Evolutionary conservation across 768 basidiomycete species (phyloP).

Genomic region (Hortiboletus campestris): DNA sequence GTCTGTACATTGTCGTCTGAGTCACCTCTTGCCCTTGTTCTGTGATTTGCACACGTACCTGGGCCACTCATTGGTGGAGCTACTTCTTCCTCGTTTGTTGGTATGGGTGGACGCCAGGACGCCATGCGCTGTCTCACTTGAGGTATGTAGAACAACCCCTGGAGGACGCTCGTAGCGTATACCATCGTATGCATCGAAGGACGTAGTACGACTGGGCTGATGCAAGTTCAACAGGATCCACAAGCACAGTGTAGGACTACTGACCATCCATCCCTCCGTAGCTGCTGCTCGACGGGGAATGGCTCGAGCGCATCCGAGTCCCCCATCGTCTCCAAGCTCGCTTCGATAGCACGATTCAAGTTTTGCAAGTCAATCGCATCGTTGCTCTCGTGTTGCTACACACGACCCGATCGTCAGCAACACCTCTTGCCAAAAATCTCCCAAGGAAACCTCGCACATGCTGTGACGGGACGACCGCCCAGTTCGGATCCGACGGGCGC

Average conservation of each 20-base stretch:
- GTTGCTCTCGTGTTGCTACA: constrained; percentile 32
- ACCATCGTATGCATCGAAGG: constrained; percentile 48
- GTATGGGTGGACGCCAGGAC: constrained; percentile 33
- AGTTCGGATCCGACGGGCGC: constrained; percentile 60
- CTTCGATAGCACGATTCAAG: constrained; percentile 69
- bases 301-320: constrained; percentile 52
- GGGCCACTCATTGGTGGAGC: constrained; percentile 32
- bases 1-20: constrained; percentile 33
- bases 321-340: constrained; percentile 54
- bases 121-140: constrained; percentile 55
- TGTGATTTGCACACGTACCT: constrained; percentile 33
- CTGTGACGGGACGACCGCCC: constrained; percentile 70
- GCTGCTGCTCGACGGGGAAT: constrained; percentile 48
- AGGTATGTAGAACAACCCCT: constrained; percentile 63
- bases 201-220: constrained; percentile 71
- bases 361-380: constrained; percentile 57
- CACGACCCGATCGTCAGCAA: not conserved
- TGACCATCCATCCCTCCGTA: constrained; percentile 60
- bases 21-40: not conserved
- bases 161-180: constrained; percentile 58
- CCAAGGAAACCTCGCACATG: constrained; percentile 35
- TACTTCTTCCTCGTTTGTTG: constrained; percentile 16
- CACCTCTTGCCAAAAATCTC: no score
- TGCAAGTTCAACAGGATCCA: not conserved
- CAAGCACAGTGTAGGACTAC: constrained; percentile 28